These are phyloP conservation scores for Lepidium sativum DNA, from an alignment of 345 rosid species.

Conservation along the genomic window DNA sequence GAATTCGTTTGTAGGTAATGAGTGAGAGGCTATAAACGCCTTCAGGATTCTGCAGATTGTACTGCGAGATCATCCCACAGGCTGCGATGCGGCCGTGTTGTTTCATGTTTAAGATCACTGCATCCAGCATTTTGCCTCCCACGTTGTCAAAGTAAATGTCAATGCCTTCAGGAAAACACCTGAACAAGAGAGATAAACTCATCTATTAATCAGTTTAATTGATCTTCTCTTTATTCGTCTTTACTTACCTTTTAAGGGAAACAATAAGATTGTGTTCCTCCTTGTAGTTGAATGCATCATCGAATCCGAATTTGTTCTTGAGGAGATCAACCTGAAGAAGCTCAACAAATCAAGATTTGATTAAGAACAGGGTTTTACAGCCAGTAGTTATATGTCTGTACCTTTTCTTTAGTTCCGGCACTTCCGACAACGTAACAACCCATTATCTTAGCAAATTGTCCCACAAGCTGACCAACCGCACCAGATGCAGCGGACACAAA, in stretches of 20 bases:
- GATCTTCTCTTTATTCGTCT: not conserved
- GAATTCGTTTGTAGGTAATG: constrained; percentile 22
- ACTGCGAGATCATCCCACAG: constrained; percentile 54
- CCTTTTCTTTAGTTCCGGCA: constrained; percentile 47
- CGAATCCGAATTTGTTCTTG: constrained; percentile 51
- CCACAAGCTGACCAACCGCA: constrained; percentile 26
- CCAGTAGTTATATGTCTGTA: not conserved
- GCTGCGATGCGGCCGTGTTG: constrained; percentile 38
- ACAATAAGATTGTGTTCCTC: constrained; percentile 37
- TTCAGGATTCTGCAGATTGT: constrained; percentile 34
- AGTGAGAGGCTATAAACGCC: constrained; percentile 15
- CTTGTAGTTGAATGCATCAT: constrained; percentile 59
- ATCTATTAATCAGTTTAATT: not conserved
- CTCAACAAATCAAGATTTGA: not conserved
- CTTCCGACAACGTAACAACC: constrained; percentile 58
- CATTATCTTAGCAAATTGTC: constrained; percentile 23
- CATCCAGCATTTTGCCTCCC: constrained; percentile 46
- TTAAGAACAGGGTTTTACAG: not conserved
- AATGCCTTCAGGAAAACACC: constrained; percentile 37
- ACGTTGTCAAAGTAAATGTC: constrained; percentile 35
- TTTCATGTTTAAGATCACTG: constrained; percentile 47
- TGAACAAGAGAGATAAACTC: not conserved
- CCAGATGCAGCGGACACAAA: constrained; percentile 29
- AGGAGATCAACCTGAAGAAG: constrained; percentile 19
- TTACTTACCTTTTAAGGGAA: constrained; percentile 37